Conservation (phyloP, 2,329 filamentous ascomycete species). For the Fusarium nisikadoi region DNA sequence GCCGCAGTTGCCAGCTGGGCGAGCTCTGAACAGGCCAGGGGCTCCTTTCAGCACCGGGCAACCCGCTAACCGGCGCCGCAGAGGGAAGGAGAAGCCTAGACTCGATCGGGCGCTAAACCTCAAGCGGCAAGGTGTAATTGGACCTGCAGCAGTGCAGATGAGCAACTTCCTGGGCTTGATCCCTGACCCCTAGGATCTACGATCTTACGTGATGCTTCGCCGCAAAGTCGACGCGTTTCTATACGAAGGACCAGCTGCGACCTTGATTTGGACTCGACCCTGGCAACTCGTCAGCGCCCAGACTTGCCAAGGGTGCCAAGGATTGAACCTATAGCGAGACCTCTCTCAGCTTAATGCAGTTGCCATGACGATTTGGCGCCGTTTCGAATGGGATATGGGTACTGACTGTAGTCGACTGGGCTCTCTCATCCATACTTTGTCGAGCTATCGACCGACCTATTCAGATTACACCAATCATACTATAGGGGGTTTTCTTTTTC, state of each 20-base stretch:
- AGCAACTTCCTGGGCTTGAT: conserved; percentile 27
- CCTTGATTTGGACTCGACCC: conserved; percentile 19
- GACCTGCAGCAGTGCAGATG: conserved; percentile 34
- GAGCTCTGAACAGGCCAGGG: not conserved
- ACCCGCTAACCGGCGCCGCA: conserved; percentile 31
- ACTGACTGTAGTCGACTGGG: not conserved
- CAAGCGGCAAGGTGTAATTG: conserved; percentile 18
- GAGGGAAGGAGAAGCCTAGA: conserved; percentile 17
- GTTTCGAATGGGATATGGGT: conserved; percentile 27
- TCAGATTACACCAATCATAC: not conserved
- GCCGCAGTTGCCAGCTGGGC: conserved; percentile 4
- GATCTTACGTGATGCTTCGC: conserved; percentile 38
- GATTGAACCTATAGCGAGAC: conserved; percentile 13
- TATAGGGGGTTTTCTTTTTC: not conserved
- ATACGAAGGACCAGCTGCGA: conserved; percentile 1
- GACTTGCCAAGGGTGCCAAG: conserved; percentile 23
- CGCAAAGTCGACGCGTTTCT: conserved; percentile 15
- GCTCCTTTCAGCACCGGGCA: conserved; percentile 35
- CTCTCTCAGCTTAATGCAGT: conserved; percentile 33
- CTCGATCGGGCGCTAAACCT: not conserved
- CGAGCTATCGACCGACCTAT: not conserved
- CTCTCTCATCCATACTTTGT: not conserved
- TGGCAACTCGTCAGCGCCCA: conserved; percentile 28
- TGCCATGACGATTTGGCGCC: conserved; percentile 45
- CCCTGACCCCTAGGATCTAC: conserved; percentile 39